Conservation (phyloP, 2,329 filamentous ascomycete genomes). For the Microsporum ferrugineum region DNA sequence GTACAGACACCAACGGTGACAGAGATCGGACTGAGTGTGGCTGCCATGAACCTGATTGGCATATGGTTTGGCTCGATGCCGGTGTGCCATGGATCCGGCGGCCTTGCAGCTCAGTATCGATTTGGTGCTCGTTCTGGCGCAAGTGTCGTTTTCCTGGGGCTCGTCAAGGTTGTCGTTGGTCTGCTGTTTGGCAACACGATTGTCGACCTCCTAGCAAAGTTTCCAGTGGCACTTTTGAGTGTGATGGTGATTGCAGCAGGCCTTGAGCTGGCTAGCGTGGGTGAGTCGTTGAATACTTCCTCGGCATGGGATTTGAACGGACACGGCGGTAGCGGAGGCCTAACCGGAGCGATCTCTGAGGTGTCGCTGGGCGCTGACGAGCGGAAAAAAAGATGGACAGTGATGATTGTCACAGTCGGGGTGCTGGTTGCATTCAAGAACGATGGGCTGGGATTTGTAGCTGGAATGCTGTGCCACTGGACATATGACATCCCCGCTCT, state of each 20-base stretch:
- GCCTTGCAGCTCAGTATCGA: constrained; percentile 77
- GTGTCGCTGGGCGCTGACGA: constrained; percentile 51
- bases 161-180: constrained; percentile 64
- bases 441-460: constrained; percentile 74
- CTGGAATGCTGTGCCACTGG: constrained; percentile 68
- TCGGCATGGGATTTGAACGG: constrained; percentile 47
- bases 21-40: constrained; percentile 68
- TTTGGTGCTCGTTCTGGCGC: constrained; percentile 85
- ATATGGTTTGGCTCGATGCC: constrained; percentile 96
- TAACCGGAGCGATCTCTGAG: neutral
- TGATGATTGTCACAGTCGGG: constrained; percentile 82
- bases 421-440: constrained; percentile 77
- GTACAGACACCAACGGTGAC: constrained; percentile 60
- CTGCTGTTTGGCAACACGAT: constrained; percentile 63
- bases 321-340: neutral
- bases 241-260: constrained; percentile 86
- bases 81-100: constrained; percentile 84
- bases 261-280: constrained; percentile 74
- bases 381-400: constrained; percentile 64
- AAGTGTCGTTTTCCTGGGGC: constrained; percentile 67
- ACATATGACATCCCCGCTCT: constrained; percentile 42
- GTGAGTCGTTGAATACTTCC: constrained; percentile 68
- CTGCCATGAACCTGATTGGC: constrained; percentile 68
- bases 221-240: constrained; percentile 50
- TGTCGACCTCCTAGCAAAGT: constrained; percentile 56